These are phyloP conservation scores for Insectozyma bohioensis DNA, from an alignment of 1,139 yeast species.

Conservation along the genomic window DNA sequence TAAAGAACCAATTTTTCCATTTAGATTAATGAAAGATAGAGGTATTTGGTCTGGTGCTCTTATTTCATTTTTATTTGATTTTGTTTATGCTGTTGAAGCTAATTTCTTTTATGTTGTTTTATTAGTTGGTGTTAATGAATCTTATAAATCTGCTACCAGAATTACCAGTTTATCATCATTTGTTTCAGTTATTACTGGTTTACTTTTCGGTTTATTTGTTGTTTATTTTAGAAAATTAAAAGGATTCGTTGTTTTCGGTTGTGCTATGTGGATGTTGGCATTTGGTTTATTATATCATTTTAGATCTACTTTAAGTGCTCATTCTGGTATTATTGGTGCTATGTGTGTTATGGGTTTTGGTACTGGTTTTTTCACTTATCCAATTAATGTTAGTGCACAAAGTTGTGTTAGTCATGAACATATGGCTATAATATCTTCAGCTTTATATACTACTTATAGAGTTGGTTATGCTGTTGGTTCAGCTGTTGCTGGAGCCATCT, in stretches of 20 bases:
- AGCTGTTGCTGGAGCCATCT: conserved; percentile 39
- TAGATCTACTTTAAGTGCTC: conserved; percentile 30
- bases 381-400: conserved; percentile 33
- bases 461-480: conserved; percentile 38
- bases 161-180: conserved; percentile 33
- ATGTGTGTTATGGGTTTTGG: conserved; percentile 36
- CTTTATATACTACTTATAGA: conserved; percentile 33
- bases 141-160: conserved; percentile 34
- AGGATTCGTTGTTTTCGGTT: conserved; percentile 33
- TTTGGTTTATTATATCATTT: conserved; percentile 34
- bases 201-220: conserved; percentile 33
- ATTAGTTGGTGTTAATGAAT: conserved; percentile 33
- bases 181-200: conserved; percentile 32
- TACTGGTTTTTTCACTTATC: conserved; percentile 37
- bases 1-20: conserved; percentile 33
- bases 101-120: conserved; percentile 36
- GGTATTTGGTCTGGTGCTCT: conserved; percentile 35
- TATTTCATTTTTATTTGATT: conserved; percentile 31
- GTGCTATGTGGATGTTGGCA: conserved; percentile 35
- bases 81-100: conserved; percentile 30
- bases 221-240: conserved; percentile 31
- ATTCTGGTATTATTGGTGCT: conserved; percentile 36
- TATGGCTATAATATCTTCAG: conserved; percentile 36
- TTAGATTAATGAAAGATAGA: conserved; percentile 32
- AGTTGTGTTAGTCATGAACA: conserved; percentile 37